phyloP scores from a whole-genome alignment of 805 yeast genomes.

The Ogataea nakhonphanomensis region DNA sequence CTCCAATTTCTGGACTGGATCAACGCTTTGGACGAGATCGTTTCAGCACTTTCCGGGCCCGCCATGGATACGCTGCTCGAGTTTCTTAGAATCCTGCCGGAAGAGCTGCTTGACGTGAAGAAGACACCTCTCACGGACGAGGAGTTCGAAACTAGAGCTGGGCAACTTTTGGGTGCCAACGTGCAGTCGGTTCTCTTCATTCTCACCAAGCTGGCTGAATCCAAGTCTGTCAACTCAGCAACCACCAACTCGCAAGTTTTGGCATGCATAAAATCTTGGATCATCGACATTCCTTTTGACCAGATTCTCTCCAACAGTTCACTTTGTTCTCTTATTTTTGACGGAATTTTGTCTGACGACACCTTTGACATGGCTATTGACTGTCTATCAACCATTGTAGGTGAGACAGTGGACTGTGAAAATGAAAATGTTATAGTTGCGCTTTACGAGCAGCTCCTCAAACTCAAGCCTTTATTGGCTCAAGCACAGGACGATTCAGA shows the following conservation, averaged over 20 bases:
- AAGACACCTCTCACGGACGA: slow-evolving; percentile 78
- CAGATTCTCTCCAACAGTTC: slow-evolving; percentile 62
- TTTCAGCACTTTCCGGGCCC: slow-evolving; percentile 43
- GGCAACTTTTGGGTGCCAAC: slow-evolving; percentile 59
- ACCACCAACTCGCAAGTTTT: slow-evolving; percentile 47
- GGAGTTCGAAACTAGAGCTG: slow-evolving; percentile 65
- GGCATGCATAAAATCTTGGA: slow-evolving; percentile 86
- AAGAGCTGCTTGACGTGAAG: slow-evolving; percentile 77
- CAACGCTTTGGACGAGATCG: slow-evolving; percentile 66
- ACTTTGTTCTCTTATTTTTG: slow-evolving; percentile 65
- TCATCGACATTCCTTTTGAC: slow-evolving; percentile 76
- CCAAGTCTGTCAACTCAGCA: slow-evolving; percentile 26
- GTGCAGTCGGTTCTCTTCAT: slow-evolving; percentile 66
- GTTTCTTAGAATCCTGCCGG: slow-evolving; percentile 85
- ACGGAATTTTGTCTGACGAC: slow-evolving; percentile 52
- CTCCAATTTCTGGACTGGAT: slow-evolving; percentile 75
- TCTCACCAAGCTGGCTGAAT: slow-evolving; percentile 47
- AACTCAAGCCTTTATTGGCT: slow-evolving; percentile 50
- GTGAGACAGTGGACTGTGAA: slow-evolving; percentile 77
- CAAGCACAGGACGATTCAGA: slow-evolving; percentile 58
- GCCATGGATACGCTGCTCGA: slow-evolving; percentile 56
- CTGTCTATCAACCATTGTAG: slow-evolving; percentile 74
- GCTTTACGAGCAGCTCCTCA: slow-evolving; percentile 65
- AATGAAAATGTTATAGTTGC: slow-evolving; percentile 53
- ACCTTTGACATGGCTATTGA: slow-evolving; percentile 84